Evolutionary conservation across 2,329 filamentous ascomycete species (phyloP), one percentile per base, ranked within the genome.

Genomic region (Ophiostoma angusticollis): DNA sequence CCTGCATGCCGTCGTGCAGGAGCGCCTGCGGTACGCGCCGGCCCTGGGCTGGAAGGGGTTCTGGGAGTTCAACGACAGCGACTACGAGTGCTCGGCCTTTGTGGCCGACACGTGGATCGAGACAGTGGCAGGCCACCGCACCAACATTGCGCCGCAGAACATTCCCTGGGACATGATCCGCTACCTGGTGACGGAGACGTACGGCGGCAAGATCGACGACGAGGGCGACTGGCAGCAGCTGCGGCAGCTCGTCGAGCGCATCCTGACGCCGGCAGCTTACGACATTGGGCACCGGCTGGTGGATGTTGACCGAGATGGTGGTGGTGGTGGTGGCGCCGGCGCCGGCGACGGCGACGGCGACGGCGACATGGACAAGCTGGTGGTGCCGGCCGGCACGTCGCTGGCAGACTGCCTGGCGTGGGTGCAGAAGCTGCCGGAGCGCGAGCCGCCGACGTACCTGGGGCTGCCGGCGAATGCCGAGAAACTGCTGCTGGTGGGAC

Each of bases 41-140:
- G 89, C 73, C 41, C 67, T 98, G 40, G 91, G 91, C 44, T 98
- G 91, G 91, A 95, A 93, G 66, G 85, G 86, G 39, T 94, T 95
- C 70, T 98, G 93, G 91, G 93, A 98, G 61, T 98, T 98, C 61
- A 98, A 98, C 57, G 93, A 98, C 60, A 93, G 87, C 51, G 91
- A 98, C 62, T 96, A 96, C 60, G 89, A 98, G 70, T 98, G 91
- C 63, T 94, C 84, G 32, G 84, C 85, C 39, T 91, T 84, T 59
- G 93, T 98, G 48, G 85, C 96, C 50, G 91, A 98, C 55, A 84
- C 81, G 23, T 98, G 91, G 91, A 71, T 95, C 46, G 85, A 95
- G 50, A 69, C 68, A 5, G 77, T 84, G 23, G 83, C 89, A 3
- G 77, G 81, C 50, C 85, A 81, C 48, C 80, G 91, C 43, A 89